Evolutionary conservation across 2,329 filamentous ascomycete genomes (phyloP).

Genomic region (Plectosphaerella plurivora): DNA sequence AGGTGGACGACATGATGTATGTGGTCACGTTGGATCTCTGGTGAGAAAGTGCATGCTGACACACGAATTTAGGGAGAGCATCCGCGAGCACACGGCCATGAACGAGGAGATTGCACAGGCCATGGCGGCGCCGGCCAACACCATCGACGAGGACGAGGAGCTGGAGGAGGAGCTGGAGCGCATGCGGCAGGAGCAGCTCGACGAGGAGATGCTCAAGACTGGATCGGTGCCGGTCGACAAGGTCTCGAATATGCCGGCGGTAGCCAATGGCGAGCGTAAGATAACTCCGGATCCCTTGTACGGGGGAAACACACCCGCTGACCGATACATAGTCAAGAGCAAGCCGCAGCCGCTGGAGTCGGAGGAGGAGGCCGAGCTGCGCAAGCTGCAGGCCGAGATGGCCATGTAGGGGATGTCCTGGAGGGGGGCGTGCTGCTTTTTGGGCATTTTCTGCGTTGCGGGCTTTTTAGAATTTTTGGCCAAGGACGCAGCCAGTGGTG

Average conservation of each 20-base stretch:
- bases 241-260: constrained; percentile 71
- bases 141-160: constrained; percentile 77
- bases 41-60: constrained; percentile 1
- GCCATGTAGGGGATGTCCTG: constrained; percentile 61
- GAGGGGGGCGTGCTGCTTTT: neutral
- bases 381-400: constrained; percentile 94
- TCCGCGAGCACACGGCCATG: constrained; percentile 88
- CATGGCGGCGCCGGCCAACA: constrained; percentile 68
- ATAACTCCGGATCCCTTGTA: constrained; percentile 13
- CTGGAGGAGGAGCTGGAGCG: constrained; percentile 80
- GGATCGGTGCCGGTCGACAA: constrained; percentile 81
- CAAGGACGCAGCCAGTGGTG: too few relatives aligned
- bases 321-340: constrained; percentile 34
- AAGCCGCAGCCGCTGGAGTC: constrained; percentile 62
- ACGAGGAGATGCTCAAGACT: constrained; percentile 89
- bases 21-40: constrained; percentile 25
- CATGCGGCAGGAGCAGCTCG: constrained; percentile 87
- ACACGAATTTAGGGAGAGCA: constrained; percentile 63
- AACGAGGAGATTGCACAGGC: constrained; percentile 89
- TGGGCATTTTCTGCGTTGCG: too few relatives aligned
- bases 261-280: constrained; percentile 72
- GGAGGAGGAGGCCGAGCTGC: constrained; percentile 92
- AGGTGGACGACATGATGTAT: constrained; percentile 93
- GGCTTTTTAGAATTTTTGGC: too few relatives aligned
- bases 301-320: neutral